Conservation (phyloP, 345 rosid genomes). For the Rhodomyrtus tomentosa region DNA sequence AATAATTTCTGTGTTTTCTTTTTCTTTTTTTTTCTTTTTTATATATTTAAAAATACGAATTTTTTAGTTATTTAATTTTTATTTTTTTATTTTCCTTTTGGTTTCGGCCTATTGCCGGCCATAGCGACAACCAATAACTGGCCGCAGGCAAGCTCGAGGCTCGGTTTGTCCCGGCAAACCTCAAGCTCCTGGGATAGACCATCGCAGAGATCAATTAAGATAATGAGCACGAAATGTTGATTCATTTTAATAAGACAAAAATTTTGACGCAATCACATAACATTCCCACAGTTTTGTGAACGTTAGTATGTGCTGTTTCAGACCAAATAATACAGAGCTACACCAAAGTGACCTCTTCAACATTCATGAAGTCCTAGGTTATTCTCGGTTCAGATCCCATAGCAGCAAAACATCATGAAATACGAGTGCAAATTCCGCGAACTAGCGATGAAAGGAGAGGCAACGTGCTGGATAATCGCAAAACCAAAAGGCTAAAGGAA, state of each 20-base stretch:
- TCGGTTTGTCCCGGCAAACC: no score
- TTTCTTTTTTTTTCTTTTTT: no score
- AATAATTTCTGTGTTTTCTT: no score
- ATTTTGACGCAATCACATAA: not conserved
- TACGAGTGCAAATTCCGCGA: not conserved
- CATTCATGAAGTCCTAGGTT: not conserved
- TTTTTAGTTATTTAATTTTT: no score
- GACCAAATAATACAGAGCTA: not conserved
- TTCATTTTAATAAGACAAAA: not conserved
- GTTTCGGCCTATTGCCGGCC: no score
- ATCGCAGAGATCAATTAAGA: not conserved
- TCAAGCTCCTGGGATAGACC: no score
- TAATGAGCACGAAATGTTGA: not conserved
- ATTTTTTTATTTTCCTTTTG: no score
- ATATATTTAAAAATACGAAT: no score
- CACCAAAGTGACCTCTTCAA: not conserved
- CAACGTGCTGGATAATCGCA: not conserved
- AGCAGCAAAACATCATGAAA: not conserved
- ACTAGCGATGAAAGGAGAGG: not conserved
- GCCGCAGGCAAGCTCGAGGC: no score
- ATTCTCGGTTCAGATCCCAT: not conserved
- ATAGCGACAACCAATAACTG: no score
- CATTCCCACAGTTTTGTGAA: not conserved
- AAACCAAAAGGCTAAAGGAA: not conserved
- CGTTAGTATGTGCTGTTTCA: not conserved